A percentile compares a stretch with the other conserved stretches of the same genome.
Conservation (phyloP, 768 basidiomycete genomes). For the Tulasnella calospora region DNA sequence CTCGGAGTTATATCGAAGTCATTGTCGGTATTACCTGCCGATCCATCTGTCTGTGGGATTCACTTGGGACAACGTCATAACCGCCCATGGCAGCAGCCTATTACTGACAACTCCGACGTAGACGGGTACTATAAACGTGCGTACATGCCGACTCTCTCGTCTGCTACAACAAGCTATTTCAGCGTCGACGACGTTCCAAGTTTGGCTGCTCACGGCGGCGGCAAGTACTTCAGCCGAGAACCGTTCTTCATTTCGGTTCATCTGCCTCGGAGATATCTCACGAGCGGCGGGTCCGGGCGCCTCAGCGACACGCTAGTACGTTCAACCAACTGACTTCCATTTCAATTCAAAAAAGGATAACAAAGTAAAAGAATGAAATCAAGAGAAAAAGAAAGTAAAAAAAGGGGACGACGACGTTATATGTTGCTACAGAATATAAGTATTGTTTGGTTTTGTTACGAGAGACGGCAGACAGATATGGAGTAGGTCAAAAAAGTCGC, state of each 20-base stretch:
- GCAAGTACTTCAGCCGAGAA: no score
- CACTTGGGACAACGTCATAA: not conserved
- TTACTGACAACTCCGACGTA: not conserved
- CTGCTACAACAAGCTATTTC: not conserved
- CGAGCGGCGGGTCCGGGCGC: not conserved
- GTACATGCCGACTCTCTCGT: not conserved
- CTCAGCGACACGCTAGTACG: not conserved
- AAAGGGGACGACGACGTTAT: not conserved
- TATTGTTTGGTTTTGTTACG: not conserved
- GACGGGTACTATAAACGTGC: not conserved
- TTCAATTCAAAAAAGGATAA: not conserved
- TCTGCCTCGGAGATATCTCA: not conserved
- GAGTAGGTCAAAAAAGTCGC: not conserved
- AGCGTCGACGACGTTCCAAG: not conserved
- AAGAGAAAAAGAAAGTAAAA: not conserved
- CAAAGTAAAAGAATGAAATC: no score
- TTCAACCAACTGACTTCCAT: not conserved
- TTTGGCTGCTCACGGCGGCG: not conserved
- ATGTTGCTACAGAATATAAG: not conserved
- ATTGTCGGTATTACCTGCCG: constrained; percentile 8
- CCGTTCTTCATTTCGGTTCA: not conserved
- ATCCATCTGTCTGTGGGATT: not conserved
- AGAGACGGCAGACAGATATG: not conserved
- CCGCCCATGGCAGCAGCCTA: not conserved
- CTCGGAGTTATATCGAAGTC: not conserved